A percentile compares a stretch with the other conserved stretches of the same genome.
Conservation (phyloP, 768 basidiomycete species). For the Suillus plorans region DNA sequence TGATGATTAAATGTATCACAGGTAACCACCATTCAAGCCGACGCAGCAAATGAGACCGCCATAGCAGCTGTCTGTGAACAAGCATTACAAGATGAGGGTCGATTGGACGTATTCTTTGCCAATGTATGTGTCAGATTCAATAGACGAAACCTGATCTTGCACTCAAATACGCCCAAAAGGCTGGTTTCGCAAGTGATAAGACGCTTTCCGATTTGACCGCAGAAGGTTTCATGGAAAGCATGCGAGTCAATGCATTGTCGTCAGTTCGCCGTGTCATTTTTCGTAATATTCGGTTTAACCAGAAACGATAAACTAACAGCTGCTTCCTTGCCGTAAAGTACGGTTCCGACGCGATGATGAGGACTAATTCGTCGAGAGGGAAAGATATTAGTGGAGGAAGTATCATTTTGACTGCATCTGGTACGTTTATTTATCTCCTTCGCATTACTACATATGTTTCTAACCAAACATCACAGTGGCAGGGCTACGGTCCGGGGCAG, state of each 20-base stretch:
- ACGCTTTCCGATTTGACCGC: slow-evolving; percentile 53
- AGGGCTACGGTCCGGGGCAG: slow-evolving; percentile 80
- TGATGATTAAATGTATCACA: slow-evolving; percentile 29
- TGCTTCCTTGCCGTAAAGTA: slow-evolving; percentile 90
- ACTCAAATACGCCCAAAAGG: slow-evolving; percentile 40
- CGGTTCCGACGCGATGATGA: slow-evolving; percentile 79
- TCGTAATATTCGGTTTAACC: slow-evolving; percentile 4
- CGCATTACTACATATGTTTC: background rate
- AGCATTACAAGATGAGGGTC: slow-evolving; percentile 78
- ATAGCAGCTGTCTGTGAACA: slow-evolving; percentile 69
- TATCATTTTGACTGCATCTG: slow-evolving; percentile 85
- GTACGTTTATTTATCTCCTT: slow-evolving; percentile 37
- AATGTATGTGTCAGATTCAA: slow-evolving; percentile 55
- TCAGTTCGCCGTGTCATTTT: slow-evolving; percentile 25
- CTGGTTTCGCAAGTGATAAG: slow-evolving; percentile 54
- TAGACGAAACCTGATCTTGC: background rate
- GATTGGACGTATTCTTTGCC: slow-evolving; percentile 92
- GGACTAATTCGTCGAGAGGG: slow-evolving; percentile 61
- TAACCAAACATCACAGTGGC: slow-evolving; percentile 54
- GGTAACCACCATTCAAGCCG: slow-evolving; percentile 78
- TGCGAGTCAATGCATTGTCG: slow-evolving; percentile 78
- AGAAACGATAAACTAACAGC: slow-evolving; percentile 36
- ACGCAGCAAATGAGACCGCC: slow-evolving; percentile 77
- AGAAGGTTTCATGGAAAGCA: slow-evolving; percentile 69
- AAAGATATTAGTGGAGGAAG: slow-evolving; percentile 75